Evolutionary conservation across 2,329 filamentous ascomycete genomes (phyloP).

Genomic region (Talaromyces amestolkiae): DNA sequence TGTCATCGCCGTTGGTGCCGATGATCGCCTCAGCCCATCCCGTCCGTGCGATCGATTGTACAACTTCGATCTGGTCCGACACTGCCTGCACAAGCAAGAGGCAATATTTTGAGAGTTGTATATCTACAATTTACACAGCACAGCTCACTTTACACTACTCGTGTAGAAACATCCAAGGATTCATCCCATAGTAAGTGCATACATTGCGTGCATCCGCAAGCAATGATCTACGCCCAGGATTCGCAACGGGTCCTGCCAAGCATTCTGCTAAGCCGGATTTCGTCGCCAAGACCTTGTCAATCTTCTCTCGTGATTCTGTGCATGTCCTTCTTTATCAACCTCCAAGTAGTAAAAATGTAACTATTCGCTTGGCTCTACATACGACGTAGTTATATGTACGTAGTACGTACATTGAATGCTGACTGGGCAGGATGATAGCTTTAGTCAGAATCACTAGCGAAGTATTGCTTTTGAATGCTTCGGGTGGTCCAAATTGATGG

Average conservation of each 20-base stretch:
- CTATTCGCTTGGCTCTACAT: background rate
- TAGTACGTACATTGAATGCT: background rate
- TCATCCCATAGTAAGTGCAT: background rate
- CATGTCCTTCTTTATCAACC: background rate
- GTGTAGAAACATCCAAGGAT: background rate
- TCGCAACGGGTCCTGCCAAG: conserved; percentile 16
- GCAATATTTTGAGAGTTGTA: background rate
- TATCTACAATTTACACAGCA: no score
- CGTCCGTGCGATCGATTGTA: background rate
- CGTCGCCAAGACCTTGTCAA: background rate
- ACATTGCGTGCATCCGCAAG: background rate
- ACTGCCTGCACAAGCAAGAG: background rate
- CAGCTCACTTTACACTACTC: background rate
- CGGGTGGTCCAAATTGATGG: no score
- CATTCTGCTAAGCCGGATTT: background rate
- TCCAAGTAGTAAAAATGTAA: background rate
- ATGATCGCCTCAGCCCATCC: background rate
- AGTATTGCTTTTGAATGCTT: background rate
- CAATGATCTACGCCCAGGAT: conserved; percentile 18
- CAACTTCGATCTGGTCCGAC: background rate
- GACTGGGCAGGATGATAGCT: background rate
- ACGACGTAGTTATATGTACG: background rate
- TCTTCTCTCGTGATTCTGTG: background rate
- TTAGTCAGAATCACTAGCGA: background rate
- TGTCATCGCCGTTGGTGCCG: conserved; percentile 4